phyloP scores from a whole-genome alignment of 805 yeast genomes.

The Clavispora phyllophila region DNA sequence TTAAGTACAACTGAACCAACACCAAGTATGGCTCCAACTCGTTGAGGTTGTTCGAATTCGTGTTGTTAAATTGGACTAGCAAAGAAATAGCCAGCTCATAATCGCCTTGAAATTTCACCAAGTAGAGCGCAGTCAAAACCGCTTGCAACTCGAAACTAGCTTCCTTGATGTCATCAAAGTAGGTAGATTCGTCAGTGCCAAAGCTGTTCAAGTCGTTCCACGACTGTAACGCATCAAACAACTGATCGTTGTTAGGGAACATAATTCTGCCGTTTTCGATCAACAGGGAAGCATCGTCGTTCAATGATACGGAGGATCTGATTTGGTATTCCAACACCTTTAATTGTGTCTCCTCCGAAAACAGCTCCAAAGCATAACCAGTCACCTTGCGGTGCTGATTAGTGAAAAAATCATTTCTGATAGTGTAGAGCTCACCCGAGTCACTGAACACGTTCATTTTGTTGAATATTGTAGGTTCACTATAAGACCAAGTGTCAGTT shows the following conservation, averaged over 20 bases:
- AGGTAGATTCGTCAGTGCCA: conserved; percentile 40
- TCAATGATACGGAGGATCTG: conserved; percentile 34
- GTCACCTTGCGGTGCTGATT: conserved; percentile 48
- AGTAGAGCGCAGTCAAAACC: conserved; percentile 34
- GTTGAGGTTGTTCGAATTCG: conserved; percentile 14
- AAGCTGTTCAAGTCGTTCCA: conserved; percentile 40
- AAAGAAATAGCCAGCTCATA: conserved; percentile 32
- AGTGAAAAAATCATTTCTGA: conserved; percentile 58
- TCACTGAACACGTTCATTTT: conserved; percentile 37
- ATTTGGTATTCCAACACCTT: conserved; percentile 38
- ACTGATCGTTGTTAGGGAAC: conserved; percentile 30
- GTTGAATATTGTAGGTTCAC: background rate
- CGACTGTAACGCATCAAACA: conserved; percentile 36
- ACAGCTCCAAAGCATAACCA: conserved; percentile 33
- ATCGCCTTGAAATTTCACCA: conserved; percentile 32
- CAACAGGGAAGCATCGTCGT: conserved; percentile 34
- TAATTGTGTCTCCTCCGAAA: conserved; percentile 31
- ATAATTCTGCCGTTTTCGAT: conserved; percentile 30
- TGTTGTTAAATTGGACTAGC: conserved; percentile 23
- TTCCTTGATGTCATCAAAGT: conserved; percentile 34
- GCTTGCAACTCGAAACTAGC: conserved; percentile 39
- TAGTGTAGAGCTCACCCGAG: conserved; percentile 48
- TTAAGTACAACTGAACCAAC: conserved; percentile 36
- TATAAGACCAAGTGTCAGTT: background rate
- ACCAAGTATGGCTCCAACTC: conserved; percentile 40